Conservation (phyloP, 768 basidiomycete species). For the Russula emetica region DNA sequence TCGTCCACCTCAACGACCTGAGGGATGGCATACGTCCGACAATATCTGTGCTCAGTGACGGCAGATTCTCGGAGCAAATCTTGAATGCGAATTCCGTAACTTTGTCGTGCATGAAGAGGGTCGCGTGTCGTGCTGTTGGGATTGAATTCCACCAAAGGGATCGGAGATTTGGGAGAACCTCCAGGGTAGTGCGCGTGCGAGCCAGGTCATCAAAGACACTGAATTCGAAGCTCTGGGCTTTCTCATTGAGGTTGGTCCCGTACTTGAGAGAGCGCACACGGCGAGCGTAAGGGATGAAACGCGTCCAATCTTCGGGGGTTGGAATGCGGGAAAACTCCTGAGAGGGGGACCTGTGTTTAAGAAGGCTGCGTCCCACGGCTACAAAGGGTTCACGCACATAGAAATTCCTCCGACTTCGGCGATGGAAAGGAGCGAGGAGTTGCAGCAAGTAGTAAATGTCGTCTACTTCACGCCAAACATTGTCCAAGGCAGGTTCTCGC, state of each 20-base stretch:
- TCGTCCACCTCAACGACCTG: slow-evolving; percentile 7
- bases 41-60: slow-evolving; percentile 8
- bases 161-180: slow-evolving; percentile 26
- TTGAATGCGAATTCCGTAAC: slow-evolving; percentile 20
- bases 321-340: slow-evolving; percentile 20
- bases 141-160: slow-evolving; percentile 16
- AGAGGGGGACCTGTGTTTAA: not conserved
- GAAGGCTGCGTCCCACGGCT: not conserved
- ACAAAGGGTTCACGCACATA: slow-evolving; percentile 7
- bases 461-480: slow-evolving; percentile 25
- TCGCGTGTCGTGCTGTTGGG: not conserved
- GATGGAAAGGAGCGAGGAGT: slow-evolving; percentile 16
- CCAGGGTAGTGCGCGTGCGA: slow-evolving; percentile 25
- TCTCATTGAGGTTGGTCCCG: not conserved
- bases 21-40: slow-evolving; percentile 26
- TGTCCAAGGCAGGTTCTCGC: slow-evolving; percentile 22
- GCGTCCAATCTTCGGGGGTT: slow-evolving; percentile 25
- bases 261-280: slow-evolving; percentile 25
- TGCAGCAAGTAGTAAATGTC: slow-evolving; percentile 18
- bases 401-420: not conserved
- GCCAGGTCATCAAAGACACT: slow-evolving; percentile 25
- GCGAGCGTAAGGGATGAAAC: slow-evolving; percentile 26
- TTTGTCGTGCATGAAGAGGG: slow-evolving; percentile 28
- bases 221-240: not conserved
- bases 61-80: not conserved